phyloP scores from a whole-genome alignment of 2,329 filamentous ascomycete species.

The Colletotrichum sp. region DNA sequence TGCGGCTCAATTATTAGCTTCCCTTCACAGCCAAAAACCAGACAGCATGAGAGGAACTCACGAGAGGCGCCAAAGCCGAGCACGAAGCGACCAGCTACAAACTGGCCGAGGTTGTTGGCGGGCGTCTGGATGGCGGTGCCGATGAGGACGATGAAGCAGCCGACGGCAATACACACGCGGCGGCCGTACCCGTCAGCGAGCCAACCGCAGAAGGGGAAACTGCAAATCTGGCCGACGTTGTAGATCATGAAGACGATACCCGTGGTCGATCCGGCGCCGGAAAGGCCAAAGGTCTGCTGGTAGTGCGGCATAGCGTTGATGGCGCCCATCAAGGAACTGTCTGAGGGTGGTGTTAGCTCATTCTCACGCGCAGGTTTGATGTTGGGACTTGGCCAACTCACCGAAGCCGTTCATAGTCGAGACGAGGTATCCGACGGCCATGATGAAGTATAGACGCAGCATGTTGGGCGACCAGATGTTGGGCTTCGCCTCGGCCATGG shows the following conservation, averaged over 20 bases:
- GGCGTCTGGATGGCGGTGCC: slow-evolving; percentile 49
- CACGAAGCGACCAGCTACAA: slow-evolving; percentile 36
- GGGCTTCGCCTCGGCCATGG: slow-evolving; percentile 38
- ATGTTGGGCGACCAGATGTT: slow-evolving; percentile 36
- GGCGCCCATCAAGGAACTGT: slow-evolving; percentile 42
- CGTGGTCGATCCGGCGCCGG: slow-evolving; percentile 47
- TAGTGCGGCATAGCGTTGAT: slow-evolving; percentile 54
- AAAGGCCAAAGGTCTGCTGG: slow-evolving; percentile 47
- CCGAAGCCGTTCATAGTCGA: slow-evolving; percentile 35
- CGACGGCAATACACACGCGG: slow-evolving; percentile 55
- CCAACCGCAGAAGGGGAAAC: slow-evolving; percentile 53
- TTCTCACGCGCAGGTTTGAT: background rate
- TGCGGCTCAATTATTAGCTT: background rate
- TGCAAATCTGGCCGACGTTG: slow-evolving; percentile 52
- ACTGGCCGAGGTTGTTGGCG: slow-evolving; percentile 49
- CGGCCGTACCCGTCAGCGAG: slow-evolving; percentile 55
- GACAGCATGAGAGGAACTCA: background rate
- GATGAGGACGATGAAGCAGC: slow-evolving; percentile 50
- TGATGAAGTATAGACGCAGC: slow-evolving; percentile 33
- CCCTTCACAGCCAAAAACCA: background rate
- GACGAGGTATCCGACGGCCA: slow-evolving; percentile 29
- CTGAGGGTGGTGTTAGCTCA: slow-evolving; percentile 25
- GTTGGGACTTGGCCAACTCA: background rate
- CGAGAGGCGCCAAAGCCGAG: slow-evolving; percentile 60
- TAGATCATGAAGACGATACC: slow-evolving; percentile 51